These are phyloP conservation scores for Phytopythium aichiense DNA, from an alignment of 352 stramenopile genomes.

Conservation along the genomic window DNA sequence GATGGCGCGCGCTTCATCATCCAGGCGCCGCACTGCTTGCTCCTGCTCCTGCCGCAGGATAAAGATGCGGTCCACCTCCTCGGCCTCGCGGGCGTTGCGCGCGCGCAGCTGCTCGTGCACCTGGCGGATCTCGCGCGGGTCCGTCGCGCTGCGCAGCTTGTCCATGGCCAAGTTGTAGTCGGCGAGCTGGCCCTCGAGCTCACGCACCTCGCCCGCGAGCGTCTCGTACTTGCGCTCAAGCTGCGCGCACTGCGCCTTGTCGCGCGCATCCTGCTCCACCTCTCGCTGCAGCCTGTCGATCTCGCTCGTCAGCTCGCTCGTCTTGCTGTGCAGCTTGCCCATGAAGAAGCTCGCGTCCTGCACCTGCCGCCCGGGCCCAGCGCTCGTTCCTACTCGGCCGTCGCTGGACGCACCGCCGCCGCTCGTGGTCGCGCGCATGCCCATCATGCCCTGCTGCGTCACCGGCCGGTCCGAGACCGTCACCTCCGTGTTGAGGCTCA, in stretches of 20 bases:
- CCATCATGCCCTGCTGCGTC: slow-evolving; percentile 91
- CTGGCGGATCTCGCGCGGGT: slow-evolving; percentile 61
- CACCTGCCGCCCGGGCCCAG: slow-evolving; percentile 71
- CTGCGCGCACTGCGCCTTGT: slow-evolving; percentile 89
- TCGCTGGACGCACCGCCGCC: background rate
- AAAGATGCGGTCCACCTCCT: slow-evolving; percentile 89
- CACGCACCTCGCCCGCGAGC: slow-evolving; percentile 61
- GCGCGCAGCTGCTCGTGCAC: slow-evolving; percentile 64
- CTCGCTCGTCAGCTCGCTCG: slow-evolving; percentile 79
- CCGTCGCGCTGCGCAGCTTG: slow-evolving; percentile 76
- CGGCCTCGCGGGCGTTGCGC: slow-evolving; percentile 79
- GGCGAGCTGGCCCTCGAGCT: slow-evolving; percentile 88
- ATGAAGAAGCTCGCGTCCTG: slow-evolving; percentile 91
- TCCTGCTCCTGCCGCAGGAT: slow-evolving; percentile 86
- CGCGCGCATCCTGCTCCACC: slow-evolving; percentile 80
- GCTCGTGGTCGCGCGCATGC: slow-evolving; percentile 76
- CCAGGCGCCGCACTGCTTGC: slow-evolving; percentile 50
- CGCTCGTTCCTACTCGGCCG: slow-evolving; percentile 13
- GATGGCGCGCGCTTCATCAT: slow-evolving; percentile 77
- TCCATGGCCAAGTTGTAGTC: slow-evolving; percentile 95
- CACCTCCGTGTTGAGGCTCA: slow-evolving; percentile 89
- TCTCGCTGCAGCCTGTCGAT: slow-evolving; percentile 80
- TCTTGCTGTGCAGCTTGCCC: slow-evolving; percentile 88
- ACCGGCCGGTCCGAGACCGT: slow-evolving; percentile 90
- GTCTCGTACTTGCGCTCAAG: slow-evolving; percentile 76